These are phyloP conservation scores for Penicillium sp. DNA, from an alignment of 2,329 filamentous ascomycete genomes.

Conservation along the genomic window DNA sequence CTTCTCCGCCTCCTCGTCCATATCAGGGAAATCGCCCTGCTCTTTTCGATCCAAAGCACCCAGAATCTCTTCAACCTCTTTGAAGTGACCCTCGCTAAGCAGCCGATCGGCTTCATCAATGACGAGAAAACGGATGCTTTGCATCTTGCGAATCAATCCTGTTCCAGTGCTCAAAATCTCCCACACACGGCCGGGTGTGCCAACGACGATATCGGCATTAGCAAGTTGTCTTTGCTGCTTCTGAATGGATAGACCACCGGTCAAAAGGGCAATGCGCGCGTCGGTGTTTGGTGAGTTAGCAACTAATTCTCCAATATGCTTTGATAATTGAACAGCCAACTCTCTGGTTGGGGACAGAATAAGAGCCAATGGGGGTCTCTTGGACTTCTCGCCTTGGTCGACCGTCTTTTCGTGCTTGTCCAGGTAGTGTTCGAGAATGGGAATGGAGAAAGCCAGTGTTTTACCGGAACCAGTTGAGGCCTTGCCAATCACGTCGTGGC, in stretches of 20 bases:
- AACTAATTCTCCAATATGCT: constrained; percentile 76
- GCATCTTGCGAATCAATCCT: constrained; percentile 67
- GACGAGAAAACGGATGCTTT: constrained; percentile 75
- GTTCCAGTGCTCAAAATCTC: constrained; percentile 79
- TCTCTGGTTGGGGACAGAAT: constrained; percentile 91
- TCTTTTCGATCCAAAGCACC: constrained; percentile 69
- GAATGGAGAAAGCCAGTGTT: constrained; percentile 90
- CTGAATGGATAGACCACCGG: constrained; percentile 86
- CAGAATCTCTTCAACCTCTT: constrained; percentile 87
- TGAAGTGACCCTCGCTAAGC: constrained; percentile 89
- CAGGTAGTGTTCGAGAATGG: constrained; percentile 83
- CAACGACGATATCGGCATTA: constrained; percentile 87
- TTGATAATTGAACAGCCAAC: constrained; percentile 83
- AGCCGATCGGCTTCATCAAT: constrained; percentile 93
- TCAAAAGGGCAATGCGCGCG: constrained; percentile 74
- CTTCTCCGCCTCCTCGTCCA: constrained; percentile 22
- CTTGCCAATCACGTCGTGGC: constrained; percentile 92
- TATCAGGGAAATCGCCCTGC: constrained; percentile 34
- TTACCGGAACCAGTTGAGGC: constrained; percentile 96
- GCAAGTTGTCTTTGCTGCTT: constrained; percentile 86
- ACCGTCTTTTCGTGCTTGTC: constrained; percentile 41
- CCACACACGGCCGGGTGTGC: constrained; percentile 89
- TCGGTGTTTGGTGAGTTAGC: constrained; percentile 60
- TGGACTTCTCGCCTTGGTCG: constrained; percentile 42
- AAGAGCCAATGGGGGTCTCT: constrained; percentile 63